Conservation (phyloP, 192 early-diverging fungal species). For the Coemansia sp. region DNA sequence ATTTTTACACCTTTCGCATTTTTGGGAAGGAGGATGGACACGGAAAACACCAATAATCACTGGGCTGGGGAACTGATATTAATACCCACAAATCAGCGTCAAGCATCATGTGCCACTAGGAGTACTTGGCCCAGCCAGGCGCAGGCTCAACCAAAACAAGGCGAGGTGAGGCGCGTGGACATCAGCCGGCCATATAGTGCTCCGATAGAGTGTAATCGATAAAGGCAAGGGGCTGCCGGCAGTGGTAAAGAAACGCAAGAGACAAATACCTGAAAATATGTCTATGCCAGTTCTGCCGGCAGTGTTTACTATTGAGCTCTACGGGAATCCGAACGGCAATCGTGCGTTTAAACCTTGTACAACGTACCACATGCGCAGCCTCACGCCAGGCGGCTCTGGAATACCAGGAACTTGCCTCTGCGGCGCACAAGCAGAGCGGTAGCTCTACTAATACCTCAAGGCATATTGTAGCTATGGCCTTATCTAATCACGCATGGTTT, state of each 20-base stretch:
- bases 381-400: background rate
- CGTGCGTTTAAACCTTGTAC: background rate
- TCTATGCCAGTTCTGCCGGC: background rate
- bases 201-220: background rate
- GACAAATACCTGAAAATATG: background rate
- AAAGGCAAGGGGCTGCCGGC: background rate
- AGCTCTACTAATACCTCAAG: background rate
- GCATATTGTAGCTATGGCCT: background rate
- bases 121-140: background rate
- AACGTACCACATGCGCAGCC: background rate
- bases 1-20: background rate
- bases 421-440: background rate
- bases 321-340: slow-evolving; percentile 1
- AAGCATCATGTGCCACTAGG: background rate
- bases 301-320: background rate
- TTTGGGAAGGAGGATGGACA: background rate
- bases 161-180: background rate
- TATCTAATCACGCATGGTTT: too few relatives aligned
- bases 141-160: background rate
- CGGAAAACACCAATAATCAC: background rate
- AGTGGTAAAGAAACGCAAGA: background rate
- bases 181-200: background rate
- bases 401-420: background rate
- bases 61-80: slow-evolving; percentile 4
- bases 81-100: background rate